Evolutionary conservation across 768 basidiomycete genomes (phyloP), one percentile per base, ranked within the genome.

Genomic region (Hypholoma fasciculare): DNA sequence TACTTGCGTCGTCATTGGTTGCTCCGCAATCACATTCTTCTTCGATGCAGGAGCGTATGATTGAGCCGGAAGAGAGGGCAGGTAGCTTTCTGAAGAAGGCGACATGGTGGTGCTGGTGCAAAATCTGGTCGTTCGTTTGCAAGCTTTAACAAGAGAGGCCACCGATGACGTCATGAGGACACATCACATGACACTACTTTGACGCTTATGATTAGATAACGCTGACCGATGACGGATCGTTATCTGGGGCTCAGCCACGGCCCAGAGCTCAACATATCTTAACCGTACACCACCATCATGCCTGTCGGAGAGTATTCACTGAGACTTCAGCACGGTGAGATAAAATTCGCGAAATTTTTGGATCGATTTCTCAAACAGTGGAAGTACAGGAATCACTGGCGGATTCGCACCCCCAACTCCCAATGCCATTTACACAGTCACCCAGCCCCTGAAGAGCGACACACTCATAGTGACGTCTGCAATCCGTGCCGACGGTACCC

Each of bases 341-440:
- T 20, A 26, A 23, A 13, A 20, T 37, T n/a, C 12, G 3, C 13
- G 12, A 14, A 30, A 27, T 37, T 27, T 46, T 16, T n/a, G 17
- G 26, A 37, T 30, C 11, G 11, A 14, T 19, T 23, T 27, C 17
- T 27, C 16, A 49, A 27, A 51, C 51, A 14, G 3, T 34, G 30
- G 30, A 1, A 56, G 49, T 58, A 36, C 65, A 92, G 91, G 91
- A 58, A 92, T 92, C 67, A 70, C 75, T 12, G 90, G 90, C 30
- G 91, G 91, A 42, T 89, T 93, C 66, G 84, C 83, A 12, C 87
- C 89, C 0, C 85, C 91, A 3, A 85, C 76, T 7, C 85, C 88
- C 3, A 72, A 72, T 26, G 83, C 82, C 13, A 72, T 87, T 64
- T 76, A 83, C 67, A 77, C 76, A 23, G 64, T 92, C 61, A 79